Evolutionary conservation across 2,329 filamentous ascomycete species (phyloP).

Genomic region (Xylariaceae sp.): DNA sequence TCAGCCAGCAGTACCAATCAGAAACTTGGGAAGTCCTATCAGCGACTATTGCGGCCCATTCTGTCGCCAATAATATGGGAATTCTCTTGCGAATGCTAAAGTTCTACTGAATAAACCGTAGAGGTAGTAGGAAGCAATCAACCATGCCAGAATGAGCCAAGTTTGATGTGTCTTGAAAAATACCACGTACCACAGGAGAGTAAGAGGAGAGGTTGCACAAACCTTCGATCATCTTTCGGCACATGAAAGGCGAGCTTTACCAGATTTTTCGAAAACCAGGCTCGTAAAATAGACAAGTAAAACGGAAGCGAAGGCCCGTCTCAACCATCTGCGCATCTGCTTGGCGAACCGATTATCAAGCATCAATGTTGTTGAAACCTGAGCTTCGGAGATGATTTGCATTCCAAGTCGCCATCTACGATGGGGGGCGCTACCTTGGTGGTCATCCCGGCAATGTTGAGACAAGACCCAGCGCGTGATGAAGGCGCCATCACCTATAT

Average conservation of each 20-base stretch:
- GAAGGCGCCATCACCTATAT: conserved; percentile 38
- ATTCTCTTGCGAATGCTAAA: conserved; percentile 15
- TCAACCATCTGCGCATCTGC: conserved; percentile 38
- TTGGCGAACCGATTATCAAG: conserved; percentile 22
- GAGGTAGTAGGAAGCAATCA: conserved; percentile 21
- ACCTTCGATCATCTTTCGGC: conserved; percentile 31
- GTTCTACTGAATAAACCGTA: conserved; percentile 20
- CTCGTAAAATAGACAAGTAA: conserved; percentile 28
- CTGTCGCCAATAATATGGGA: conserved; percentile 26
- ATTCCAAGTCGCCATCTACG: conserved; percentile 33
- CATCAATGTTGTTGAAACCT: conserved; percentile 33
- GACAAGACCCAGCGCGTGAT: conserved; percentile 38
- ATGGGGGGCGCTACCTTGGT: background rate
- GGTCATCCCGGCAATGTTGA: conserved; percentile 21
- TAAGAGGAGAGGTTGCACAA: conserved; percentile 27
- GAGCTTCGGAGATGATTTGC: conserved; percentile 34
- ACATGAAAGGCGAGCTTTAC: conserved; percentile 25
- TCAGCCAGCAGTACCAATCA: conserved; percentile 31
- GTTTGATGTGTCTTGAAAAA: conserved; percentile 21
- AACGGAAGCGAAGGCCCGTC: conserved; percentile 30
- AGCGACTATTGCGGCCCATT: conserved; percentile 28
- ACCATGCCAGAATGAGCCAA: conserved; percentile 16
- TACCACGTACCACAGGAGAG: conserved; percentile 19
- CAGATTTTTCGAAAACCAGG: conserved; percentile 22
- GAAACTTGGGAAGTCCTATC: conserved; percentile 31